Base-by-base conservation (phyloP, 1,284 basidiomycete genomes). In the Psilocybe mexicana region DNA sequence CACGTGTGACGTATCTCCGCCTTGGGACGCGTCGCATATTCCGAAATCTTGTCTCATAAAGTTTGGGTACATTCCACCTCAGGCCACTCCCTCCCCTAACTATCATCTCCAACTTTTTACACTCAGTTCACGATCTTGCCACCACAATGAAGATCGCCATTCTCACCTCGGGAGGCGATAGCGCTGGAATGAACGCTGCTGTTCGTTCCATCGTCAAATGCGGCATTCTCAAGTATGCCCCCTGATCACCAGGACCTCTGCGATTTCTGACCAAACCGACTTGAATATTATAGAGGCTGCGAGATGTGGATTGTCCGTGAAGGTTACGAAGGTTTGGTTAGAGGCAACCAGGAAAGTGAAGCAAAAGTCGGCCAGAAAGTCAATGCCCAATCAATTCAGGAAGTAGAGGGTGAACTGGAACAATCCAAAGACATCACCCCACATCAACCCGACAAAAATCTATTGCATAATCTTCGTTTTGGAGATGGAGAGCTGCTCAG, bases 161-260 rank as follows among this genome's bases (percentile, higher is more conserved):
- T 54, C 86, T 99, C 68, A 99, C 96, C 2, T 94, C 92, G 0
- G 97, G 96, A 58, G 96, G 97, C 67, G 96, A 99, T 79, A 94
- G 92, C 72, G 95, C 97, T 47, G 96, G 93, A 67, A 95, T 96
- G 94, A 97, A 97, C 72, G 94, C 95, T 36, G 94, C 90, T 54
- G 94, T 97, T 51, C 90, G 95, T 63, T 83, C 94, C 1, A 88
- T 95, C 43, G 94, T 97, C 61, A 93, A 94, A 75, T 86, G 87
- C 64, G 93, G 88, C 45, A 96, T 98, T 64, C 81, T 94, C 62
- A 90, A 89, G 94, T 94, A 68, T 68, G 85, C 75, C 47, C 46
- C 52, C 48, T 38, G 43, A 54, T 49, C 18, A 18, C 18, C 18
- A 18, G 18, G 18, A 18, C 18, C 25, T 48, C 36, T 55, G 28